Evolutionary conservation across 75 land plant genomes (phyloP), one percentile per base, ranked within the genome.

Genomic region (Azolla pinnata): DNA sequence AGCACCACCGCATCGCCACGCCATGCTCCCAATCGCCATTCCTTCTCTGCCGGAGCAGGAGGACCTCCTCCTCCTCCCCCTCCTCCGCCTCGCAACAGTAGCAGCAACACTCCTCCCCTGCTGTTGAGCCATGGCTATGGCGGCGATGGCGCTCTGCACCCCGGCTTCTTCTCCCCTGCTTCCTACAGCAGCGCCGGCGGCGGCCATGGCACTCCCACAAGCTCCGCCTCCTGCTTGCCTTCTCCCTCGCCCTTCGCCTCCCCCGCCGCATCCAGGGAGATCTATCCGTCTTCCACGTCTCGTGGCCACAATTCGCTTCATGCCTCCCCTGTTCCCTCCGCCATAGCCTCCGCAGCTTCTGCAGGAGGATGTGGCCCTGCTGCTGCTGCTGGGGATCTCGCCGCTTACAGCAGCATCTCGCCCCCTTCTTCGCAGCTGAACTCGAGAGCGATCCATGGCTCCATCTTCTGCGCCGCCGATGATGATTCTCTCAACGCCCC

Each of bases 1-100:
- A 38, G 46, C 62, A 60, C 62, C 26, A 60, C 62, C 1, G 62
- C 62, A 1, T 60, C 62, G 44, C 62, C 62, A 2, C 62, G 48
- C 62, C 62, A 60, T n/a, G n/a, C n/a, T n/a, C n/a, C n/a, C n/a
- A n/a, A n/a, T n/a, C n/a, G n/a, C n/a, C n/a, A n/a, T n/a, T n/a
- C n/a, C n/a, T n/a, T n/a, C n/a, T n/a, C n/a, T n/a, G n/a, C n/a
- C n/a, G n/a, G n/a, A n/a, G n/a, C n/a, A n/a, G n/a, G n/a, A n/a
- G n/a, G n/a, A n/a, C n/a, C n/a, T n/a, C n/a, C n/a, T n/a, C n/a
- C n/a, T n/a, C n/a, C n/a, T n/a, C n/a, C n/a, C n/a, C n/a, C n/a
- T 48, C 62, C 40, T 14, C 25, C 54, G 2, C 14, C 54, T 3
- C 5, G 2, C 59, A 32, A 18, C 20, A 32, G 33, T 2, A 54